A percentile compares a stretch with the other conserved stretches of the same genome.
Conservation (phyloP, 225 moss, liverwort and hornwort species). For the Antitrichia curtipendula region DNA sequence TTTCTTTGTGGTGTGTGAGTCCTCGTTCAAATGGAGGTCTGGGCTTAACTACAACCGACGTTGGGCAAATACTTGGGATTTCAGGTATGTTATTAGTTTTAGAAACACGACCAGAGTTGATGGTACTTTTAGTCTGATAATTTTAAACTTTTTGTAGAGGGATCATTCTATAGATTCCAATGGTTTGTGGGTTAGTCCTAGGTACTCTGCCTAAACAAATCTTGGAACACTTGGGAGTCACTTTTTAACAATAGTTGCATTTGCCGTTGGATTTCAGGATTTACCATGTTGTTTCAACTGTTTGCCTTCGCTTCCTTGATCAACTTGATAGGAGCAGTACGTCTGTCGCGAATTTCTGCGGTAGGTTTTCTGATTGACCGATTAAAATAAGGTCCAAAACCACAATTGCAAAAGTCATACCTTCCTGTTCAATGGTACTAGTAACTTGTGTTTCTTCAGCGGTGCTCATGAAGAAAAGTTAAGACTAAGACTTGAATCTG, state of each 20-base stretch:
- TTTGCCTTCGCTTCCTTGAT: slow-evolving; percentile 28
- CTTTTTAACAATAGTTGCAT: not conserved
- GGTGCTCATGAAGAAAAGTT: too few relatives aligned
- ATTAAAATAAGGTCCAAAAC: not conserved
- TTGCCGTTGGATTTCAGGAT: slow-evolving; percentile 23
- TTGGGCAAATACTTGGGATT: slow-evolving; percentile 52
- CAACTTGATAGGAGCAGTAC: slow-evolving; percentile 32
- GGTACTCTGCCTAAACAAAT: not conserved
- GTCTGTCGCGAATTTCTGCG: slow-evolving; percentile 14
- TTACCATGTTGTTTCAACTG: slow-evolving; percentile 42
- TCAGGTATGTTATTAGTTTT: slow-evolving; percentile 49
- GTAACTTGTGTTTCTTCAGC: too few relatives aligned
- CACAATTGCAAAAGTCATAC: not conserved
- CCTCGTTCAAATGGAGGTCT: slow-evolving; percentile 48
- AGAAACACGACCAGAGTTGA: not conserved
- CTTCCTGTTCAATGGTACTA: not conserved
- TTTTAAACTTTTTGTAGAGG: not conserved
- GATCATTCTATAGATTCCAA: not conserved
- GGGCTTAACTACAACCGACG: slow-evolving; percentile 41
- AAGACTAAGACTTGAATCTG: too few relatives aligned
- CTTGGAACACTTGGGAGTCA: not conserved
- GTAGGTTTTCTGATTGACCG: slow-evolving; percentile 7
- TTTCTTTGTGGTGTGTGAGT: slow-evolving; percentile 62
- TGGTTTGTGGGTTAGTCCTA: not conserved
- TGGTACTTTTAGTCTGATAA: not conserved